Evolutionary conservation across 345 rosid genomes (phyloP).

Genomic region (Arabis hirsuta): DNA sequence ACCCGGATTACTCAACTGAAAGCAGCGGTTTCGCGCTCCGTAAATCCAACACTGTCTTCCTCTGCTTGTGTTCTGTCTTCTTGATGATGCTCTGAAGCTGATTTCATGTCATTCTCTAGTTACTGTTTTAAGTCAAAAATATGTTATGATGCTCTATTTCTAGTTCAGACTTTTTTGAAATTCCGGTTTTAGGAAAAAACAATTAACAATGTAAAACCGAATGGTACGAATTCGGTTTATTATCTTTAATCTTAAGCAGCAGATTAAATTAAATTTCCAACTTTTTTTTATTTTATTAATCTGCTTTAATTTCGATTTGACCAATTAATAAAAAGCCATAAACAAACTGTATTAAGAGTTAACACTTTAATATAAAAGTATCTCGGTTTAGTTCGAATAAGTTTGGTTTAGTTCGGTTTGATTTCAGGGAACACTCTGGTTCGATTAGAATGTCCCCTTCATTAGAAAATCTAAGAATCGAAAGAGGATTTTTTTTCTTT

Average conservation of each 20-base stretch:
- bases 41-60: constrained; percentile 13
- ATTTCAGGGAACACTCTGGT: constrained; percentile 19
- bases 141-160: constrained; percentile 4
- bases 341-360: neutral
- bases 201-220: constrained; percentile 17
- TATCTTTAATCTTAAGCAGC: constrained; percentile 10
- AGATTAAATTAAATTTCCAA: neutral
- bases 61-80: constrained; percentile 27
- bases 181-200: neutral
- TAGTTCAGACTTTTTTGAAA: neutral
- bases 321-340: neutral
- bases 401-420: constrained; percentile 13
- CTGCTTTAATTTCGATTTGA: neutral
- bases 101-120: neutral
- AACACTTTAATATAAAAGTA: neutral
- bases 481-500: neutral
- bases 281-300: neutral
- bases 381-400: constrained; percentile 20
- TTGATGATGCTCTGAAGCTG: constrained; percentile 30
- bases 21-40: constrained; percentile 22
- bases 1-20: constrained; percentile 46
- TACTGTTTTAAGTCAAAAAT: neutral
- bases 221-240: constrained; percentile 12
- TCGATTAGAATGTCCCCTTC: constrained; percentile 1
- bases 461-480: neutral